Evolutionary conservation across 495 filamentous ascomycete genomes (phyloP).

Genomic region (Podospora conica): DNA sequence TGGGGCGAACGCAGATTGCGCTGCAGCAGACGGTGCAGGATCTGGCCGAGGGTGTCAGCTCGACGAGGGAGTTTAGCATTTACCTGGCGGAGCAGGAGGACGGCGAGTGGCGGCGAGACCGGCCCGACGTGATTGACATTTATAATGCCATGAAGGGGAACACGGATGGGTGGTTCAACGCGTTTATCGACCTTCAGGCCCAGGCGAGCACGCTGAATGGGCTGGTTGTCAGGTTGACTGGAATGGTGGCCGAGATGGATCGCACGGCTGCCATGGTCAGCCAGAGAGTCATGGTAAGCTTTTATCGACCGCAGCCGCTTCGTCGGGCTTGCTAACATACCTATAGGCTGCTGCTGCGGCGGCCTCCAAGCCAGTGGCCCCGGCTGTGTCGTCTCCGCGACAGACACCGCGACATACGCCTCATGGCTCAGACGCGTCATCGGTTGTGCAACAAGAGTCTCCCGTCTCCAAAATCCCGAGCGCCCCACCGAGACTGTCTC

Average conservation of each 20-base stretch:
- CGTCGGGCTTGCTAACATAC: constrained; percentile 3
- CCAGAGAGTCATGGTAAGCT: constrained; percentile 51
- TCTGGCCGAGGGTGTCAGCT: constrained; percentile 67
- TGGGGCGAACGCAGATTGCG: constrained; percentile 64
- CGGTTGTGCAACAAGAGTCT: constrained; percentile 21
- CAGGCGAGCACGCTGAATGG: constrained; percentile 56
- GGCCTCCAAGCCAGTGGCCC: not conserved
- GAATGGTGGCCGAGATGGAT: constrained; percentile 72
- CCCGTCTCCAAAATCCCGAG: constrained; percentile 20
- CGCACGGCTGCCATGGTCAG: constrained; percentile 67
- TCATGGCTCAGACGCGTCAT: constrained; percentile 23
- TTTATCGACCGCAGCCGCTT: not conserved
- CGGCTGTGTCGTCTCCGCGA: constrained; percentile 15
- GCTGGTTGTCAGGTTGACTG: constrained; percentile 55
- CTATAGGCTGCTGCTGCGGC: constrained; percentile 7
- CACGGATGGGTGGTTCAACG: constrained; percentile 75
- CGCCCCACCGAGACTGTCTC: constrained; percentile 28
- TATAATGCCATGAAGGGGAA: constrained; percentile 80
- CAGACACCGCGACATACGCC: constrained; percentile 25
- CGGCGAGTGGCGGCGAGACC: constrained; percentile 47
- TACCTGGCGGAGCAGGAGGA: constrained; percentile 64
- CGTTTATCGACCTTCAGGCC: constrained; percentile 61
- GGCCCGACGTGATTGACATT: constrained; percentile 53
- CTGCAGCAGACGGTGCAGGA: constrained; percentile 74
- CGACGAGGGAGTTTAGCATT: constrained; percentile 66